Percentiles rank a stretch among this genome's conserved stretches.
Conservation (phyloP, 2,329 filamentous ascomycete species). For the Alternaria angustiovoidea region DNA sequence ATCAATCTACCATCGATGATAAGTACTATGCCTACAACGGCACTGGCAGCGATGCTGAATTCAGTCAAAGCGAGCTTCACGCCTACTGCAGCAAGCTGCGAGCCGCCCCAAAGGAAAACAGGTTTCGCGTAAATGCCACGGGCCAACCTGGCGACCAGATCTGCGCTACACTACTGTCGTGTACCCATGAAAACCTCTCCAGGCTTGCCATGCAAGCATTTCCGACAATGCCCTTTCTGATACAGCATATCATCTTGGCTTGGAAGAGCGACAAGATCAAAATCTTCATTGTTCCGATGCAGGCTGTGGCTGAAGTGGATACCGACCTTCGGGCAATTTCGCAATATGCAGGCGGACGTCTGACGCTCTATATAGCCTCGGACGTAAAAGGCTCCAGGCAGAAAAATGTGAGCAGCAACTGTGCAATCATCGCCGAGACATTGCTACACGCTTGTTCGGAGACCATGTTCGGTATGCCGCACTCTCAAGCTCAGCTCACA, state of each 20-base stretch:
- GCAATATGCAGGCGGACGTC: slow-evolving; percentile 36
- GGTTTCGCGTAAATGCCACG: slow-evolving; percentile 52
- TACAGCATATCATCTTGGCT: slow-evolving; percentile 40
- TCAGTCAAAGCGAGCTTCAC: slow-evolving; percentile 61
- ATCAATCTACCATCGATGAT: slow-evolving; percentile 30
- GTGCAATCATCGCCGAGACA: slow-evolving; percentile 45
- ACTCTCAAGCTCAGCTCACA: slow-evolving; percentile 42
- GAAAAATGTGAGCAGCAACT: slow-evolving; percentile 47
- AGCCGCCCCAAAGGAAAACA: slow-evolving; percentile 53
- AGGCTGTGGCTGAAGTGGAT: slow-evolving; percentile 39
- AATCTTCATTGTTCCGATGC: slow-evolving; percentile 47
- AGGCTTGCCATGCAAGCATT: slow-evolving; percentile 55
- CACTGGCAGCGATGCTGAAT: slow-evolving; percentile 55
- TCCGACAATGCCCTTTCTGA: slow-evolving; percentile 48
- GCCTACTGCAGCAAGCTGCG: slow-evolving; percentile 56
- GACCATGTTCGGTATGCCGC: slow-evolving; percentile 45
- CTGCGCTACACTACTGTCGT: slow-evolving; percentile 53
- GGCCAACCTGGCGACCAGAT: slow-evolving; percentile 56
- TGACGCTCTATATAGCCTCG: slow-evolving; percentile 45
- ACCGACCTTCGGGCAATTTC: slow-evolving; percentile 51
- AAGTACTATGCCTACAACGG: slow-evolving; percentile 57
- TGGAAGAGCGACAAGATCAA: slow-evolving; percentile 46
- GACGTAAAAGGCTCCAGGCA: slow-evolving; percentile 36
- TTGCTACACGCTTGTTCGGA: slow-evolving; percentile 46
- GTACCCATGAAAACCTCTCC: slow-evolving; percentile 47